phyloP scores from a whole-genome alignment of 768 basidiomycete species.

The Sistotremastrum suecicum region DNA sequence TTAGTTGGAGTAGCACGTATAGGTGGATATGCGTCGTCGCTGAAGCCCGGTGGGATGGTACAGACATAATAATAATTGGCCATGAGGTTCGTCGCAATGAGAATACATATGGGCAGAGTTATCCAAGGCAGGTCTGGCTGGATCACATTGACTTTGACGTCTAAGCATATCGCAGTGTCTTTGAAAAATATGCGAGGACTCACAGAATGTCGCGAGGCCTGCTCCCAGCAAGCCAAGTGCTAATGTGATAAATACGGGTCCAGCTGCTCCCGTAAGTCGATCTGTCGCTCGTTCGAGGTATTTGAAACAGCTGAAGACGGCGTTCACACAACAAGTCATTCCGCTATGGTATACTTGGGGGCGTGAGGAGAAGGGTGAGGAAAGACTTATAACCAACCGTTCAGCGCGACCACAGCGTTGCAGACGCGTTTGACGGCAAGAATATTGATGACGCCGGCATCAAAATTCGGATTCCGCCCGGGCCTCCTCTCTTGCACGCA shows the following conservation, averaged over 20 bases:
- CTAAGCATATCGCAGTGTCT: background rate
- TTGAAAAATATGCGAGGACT: slow-evolving; percentile 18
- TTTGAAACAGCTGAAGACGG: slow-evolving; percentile 48
- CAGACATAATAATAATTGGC: slow-evolving; percentile 80
- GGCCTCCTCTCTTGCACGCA: too few species aligned
- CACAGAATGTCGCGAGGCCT: slow-evolving; percentile 73
- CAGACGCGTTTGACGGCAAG: too few species aligned
- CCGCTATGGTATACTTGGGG: background rate
- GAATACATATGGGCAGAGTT: slow-evolving; percentile 51
- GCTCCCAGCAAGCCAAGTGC: slow-evolving; percentile 56
- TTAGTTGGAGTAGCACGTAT: background rate
- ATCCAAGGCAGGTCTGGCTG: slow-evolving; percentile 48
- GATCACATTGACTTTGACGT: slow-evolving; percentile 60
- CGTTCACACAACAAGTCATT: background rate
- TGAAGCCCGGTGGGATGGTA: slow-evolving; percentile 67
- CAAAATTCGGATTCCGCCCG: too few species aligned
- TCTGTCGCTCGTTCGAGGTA: slow-evolving; percentile 62
- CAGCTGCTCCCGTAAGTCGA: slow-evolving; percentile 75
- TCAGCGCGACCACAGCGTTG: too few species aligned
- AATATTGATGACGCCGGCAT: too few species aligned
- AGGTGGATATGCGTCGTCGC: slow-evolving; percentile 31
- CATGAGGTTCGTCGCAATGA: slow-evolving; percentile 65
- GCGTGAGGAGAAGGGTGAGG: too few species aligned
- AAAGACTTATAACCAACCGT: too few species aligned
- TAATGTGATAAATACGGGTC: slow-evolving; percentile 79